phyloP scores from a whole-genome alignment of 164 flowering plant species.

The Stephania japonica region DNA sequence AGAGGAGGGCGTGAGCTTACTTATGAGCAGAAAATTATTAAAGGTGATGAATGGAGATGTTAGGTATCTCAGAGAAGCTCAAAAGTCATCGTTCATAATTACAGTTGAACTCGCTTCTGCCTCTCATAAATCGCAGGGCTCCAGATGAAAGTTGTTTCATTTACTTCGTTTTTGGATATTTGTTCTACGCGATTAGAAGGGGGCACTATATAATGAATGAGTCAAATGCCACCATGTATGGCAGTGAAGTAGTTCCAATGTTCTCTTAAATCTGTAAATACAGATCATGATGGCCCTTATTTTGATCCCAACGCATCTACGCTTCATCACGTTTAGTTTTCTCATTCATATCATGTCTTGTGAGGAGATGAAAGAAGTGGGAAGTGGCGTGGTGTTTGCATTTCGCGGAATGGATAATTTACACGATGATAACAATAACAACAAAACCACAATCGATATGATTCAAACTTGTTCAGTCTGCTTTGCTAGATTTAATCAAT shows the following conservation, averaged over 20 bases:
- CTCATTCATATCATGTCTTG: too few species aligned
- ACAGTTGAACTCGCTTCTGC: constrained; percentile 68
- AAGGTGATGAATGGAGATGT: constrained; percentile 94
- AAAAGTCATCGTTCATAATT: constrained; percentile 67
- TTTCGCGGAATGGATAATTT: too few species aligned
- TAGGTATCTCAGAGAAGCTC: constrained; percentile 72
- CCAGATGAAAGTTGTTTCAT: background rate
- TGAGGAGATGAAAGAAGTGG: too few species aligned
- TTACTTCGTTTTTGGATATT: background rate
- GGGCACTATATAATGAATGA: too few species aligned
- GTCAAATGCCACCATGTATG: background rate
- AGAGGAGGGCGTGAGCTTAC: constrained; percentile 76
- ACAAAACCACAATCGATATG: too few species aligned
- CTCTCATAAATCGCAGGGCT: constrained; percentile 14
- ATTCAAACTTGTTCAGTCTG: too few species aligned
- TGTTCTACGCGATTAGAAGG: background rate
- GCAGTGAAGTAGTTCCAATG: background rate
- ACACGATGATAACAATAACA: too few species aligned
- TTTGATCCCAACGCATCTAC: too few species aligned
- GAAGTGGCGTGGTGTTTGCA: too few species aligned
- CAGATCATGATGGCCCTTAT: background rate
- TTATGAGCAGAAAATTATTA: constrained; percentile 69
- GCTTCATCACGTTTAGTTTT: too few species aligned
- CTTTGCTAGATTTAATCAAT: too few species aligned
- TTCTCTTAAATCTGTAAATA: background rate